phyloP scores from a whole-genome alignment of 768 basidiomycete genomes.

The Gymnopilus junonius region DNA sequence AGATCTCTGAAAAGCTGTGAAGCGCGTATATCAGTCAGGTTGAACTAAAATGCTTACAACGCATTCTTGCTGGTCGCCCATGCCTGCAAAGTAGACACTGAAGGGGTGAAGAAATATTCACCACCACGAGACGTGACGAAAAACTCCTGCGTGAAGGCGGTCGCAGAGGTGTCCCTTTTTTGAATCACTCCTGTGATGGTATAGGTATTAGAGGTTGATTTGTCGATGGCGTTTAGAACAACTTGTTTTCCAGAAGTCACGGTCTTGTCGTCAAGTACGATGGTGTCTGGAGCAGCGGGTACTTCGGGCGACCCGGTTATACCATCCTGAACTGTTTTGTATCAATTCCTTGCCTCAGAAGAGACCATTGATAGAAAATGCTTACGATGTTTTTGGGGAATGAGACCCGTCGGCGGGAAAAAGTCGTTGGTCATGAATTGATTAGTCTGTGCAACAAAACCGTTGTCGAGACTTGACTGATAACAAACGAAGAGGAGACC shows the following conservation, averaged over 20 bases:
- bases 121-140: constrained; percentile 25
- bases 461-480: constrained; percentile 36
- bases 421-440: constrained; percentile 7
- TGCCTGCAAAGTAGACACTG: constrained; percentile 21
- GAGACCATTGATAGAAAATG: neutral
- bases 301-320: neutral
- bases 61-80: neutral
- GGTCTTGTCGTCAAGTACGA: neutral
- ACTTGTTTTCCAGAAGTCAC: neutral
- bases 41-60: neutral
- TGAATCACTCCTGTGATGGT: neutral
- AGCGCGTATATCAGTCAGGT: no score
- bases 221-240: neutral
- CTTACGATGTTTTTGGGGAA: neutral
- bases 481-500: constrained; percentile 39
- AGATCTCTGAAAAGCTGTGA: constrained; percentile 33
- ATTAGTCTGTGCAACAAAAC: constrained; percentile 17
- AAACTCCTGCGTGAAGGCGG: constrained; percentile 7
- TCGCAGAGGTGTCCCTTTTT: neutral
- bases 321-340: neutral
- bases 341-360: neutral
- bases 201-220: neutral
- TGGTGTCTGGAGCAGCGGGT: neutral
- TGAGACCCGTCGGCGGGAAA: neutral
- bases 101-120: constrained; percentile 31